These are phyloP conservation scores for Camptophora hylomeconis DNA, from an alignment of 2,329 filamentous ascomycete species.

Conservation along the genomic window DNA sequence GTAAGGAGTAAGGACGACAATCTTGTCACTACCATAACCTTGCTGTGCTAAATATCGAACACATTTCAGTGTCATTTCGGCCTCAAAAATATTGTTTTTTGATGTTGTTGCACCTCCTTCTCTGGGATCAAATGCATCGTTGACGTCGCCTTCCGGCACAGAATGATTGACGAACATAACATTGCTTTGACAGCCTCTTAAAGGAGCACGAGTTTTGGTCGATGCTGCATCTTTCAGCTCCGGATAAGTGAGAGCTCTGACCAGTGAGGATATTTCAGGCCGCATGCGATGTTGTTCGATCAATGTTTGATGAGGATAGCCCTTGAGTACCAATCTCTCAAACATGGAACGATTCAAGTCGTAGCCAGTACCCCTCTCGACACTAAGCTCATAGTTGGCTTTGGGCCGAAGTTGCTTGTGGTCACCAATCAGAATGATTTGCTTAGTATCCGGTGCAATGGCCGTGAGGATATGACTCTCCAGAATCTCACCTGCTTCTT, in stretches of 20 bases:
- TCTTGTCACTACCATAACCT: slow-evolving; percentile 50
- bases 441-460: slow-evolving; percentile 41
- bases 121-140: slow-evolving; percentile 32
- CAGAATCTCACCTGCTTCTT: slow-evolving; percentile 62
- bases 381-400: slow-evolving; percentile 44
- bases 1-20: slow-evolving; percentile 62
- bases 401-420: slow-evolving; percentile 62
- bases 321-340: slow-evolving; percentile 50
- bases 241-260: slow-evolving; percentile 49
- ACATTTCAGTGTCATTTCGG: slow-evolving; percentile 49
- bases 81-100: slow-evolving; percentile 54
- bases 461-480: slow-evolving; percentile 55
- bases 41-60: slow-evolving; percentile 59
- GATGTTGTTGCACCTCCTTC: slow-evolving; percentile 39
- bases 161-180: slow-evolving; percentile 57
- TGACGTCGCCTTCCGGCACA: slow-evolving; percentile 37
- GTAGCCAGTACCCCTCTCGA: slow-evolving; percentile 51
- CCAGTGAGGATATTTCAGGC: slow-evolving; percentile 50
- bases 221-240: slow-evolving; percentile 42
- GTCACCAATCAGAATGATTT: slow-evolving; percentile 59
- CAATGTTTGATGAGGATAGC: slow-evolving; percentile 41
- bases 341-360: slow-evolving; percentile 58
- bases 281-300: slow-evolving; percentile 54
- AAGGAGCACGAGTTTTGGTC: slow-evolving; percentile 33
- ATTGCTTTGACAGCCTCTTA: slow-evolving; percentile 45